Base-by-base conservation (phyloP, 164 flowering plant species). In the Vitis rotundifolia region DNA sequence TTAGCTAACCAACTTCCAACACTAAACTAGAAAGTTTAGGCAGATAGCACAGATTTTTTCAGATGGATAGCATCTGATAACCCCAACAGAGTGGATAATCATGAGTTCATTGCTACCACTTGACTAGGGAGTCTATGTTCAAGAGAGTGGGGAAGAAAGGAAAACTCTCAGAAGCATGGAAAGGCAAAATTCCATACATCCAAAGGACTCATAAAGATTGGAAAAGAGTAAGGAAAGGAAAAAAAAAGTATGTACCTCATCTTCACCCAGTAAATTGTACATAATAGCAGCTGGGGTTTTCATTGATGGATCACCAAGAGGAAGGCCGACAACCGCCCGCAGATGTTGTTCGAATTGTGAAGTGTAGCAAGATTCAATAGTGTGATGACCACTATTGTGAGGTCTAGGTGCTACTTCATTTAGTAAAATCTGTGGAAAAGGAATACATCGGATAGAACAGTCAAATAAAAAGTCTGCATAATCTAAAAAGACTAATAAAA, bases 331-430 rank as follows among this genome's bases (percentile, higher is more conserved):
- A 76, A 92, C 88, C 63, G 98, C 99, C 68, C 99, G 89, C 79
- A 94, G 79, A 77, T 93, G 99, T 61, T 95, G 99, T 79, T 95
- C 98, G 70, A 49, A 92, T 68, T 94, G 99, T 57, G 99, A 96
- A 47, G 98, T 91, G 72, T 74, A 88, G 77, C 99, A 93, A 26
- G 97, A 76, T 79, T 93, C 97, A 68, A 95, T 95, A 53, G 98
- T 90, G 78, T 93, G 99, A 80, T 91, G 98, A 60, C 99, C 98
- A 75, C 99, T 96, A 77, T 96, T 96, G 68, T 96, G 98, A 77
- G 97, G 97, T 73, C 99, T 92, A 18, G 99, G 99, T 51, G 99
- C 99, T 22, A 95, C 97, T 85, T 96, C 99, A 80, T 96, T 95
- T 58, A 93, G 76, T 71, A 93, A 81, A 75, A 96, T 84, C 98